Base-by-base conservation (phyloP, 441 rosid species). In the Gossypium schwendimanii region DNA sequence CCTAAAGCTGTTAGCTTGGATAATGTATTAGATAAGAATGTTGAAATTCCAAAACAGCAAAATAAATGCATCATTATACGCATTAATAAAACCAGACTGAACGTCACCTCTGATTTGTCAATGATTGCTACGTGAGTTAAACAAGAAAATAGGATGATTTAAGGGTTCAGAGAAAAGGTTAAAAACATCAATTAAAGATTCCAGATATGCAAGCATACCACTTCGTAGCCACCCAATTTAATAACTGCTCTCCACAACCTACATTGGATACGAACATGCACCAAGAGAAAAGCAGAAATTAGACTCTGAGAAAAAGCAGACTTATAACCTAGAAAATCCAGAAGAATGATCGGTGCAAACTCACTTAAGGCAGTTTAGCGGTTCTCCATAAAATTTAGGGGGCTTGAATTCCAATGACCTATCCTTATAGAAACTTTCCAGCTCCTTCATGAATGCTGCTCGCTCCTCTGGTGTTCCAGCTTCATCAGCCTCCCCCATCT, bases 191-290 rank as follows among this genome's bases (percentile, higher is more conserved):
- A 75, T 67, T 33, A 76, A 69, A 12, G 33, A 2, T 58, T 18
- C 61, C 63, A 36, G 72, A 77, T 39, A 72, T 21, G 69, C 73
- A 75, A 58, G 68, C 82, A 72, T 88, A 93, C 98, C 93, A 87
- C 87, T 1, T 93, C 97, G 76, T 91, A 91, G 85, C 97, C 98
- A 77, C 98, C 97, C 79, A 93, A 75, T 71, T 75, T 87, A 70
- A 89, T 50, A 78, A 91, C 98, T 75, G 93, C 83, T 80, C 96
- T 87, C 94, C 94, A 93, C 55, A 93, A 84, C 89, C 98, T 93
- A 79, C 80, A 75, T 75, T 69, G 67, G 61, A 75, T 10, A 50
- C 50, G 33, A 60, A 12, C 75, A 77, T 79, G 65, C 17, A 75
- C 36, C 21, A 14, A 4, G 1, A 10, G 0, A 53, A 31, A 69